Base-by-base conservation (phyloP, 1,284 basidiomycete genomes). In the Ganoderma sinense region DNA sequence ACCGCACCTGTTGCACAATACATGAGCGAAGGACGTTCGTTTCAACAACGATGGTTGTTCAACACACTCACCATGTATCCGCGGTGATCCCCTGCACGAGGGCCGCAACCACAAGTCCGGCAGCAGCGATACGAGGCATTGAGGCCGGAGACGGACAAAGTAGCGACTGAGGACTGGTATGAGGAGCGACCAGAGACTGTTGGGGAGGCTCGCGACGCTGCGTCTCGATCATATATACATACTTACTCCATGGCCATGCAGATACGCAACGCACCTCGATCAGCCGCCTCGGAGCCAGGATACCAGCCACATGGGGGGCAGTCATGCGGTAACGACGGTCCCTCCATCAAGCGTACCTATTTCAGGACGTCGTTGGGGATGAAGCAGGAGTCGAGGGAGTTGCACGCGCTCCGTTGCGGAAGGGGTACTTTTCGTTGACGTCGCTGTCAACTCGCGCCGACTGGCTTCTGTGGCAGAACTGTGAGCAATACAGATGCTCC, bases 1-100 rank as follows among this genome's bases (percentile, higher is more conserved):
- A 45, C 87, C 88, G 74, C 91, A 92, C 90, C 91, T 90, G 65
- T 51, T 14, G 48, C 14, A 23, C 10, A 48, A 5, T 1, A 4
- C 16, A 5, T 55, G 26, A 59, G 23, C 45, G 4, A 16, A 64
- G 55, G 36, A 26, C 13, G 7, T 26, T 10, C 4, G 16, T 53
- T 41, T 53, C 33, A 20, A 40, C 36, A 53, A 48, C 16, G n/a
- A 7, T 0, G 2, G 20, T 16, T 14, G 26, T 29, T 5, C 23
- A 11, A 4, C 7, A 6, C 13, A 29, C 65, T 70, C 48, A 65
- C 70, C 70, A 71, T 66, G 70, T 71, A 31, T 68, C 64, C 11
- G 64, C 67, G 18, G 61, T 11, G 26, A 10, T 62, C 43, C 60
- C 64, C 56, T 41, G 62, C 40, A 66, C 18, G 8, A 68, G 55